Base-by-base conservation (phyloP, 768 basidiomycete genomes). In the Kwoniella botswanensis region DNA sequence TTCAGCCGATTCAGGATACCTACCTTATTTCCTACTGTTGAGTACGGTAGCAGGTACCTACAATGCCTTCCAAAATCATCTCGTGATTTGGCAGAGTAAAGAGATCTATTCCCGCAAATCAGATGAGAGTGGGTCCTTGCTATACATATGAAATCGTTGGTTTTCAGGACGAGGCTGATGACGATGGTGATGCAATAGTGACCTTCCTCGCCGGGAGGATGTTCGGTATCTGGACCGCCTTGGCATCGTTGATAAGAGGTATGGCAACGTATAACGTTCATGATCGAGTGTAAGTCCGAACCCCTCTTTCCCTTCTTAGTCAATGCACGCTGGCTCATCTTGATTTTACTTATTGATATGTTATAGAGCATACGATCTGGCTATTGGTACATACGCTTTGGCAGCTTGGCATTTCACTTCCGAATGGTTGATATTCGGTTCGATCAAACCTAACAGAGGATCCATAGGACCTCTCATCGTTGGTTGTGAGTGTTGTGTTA, bases 251-350 rank as follows among this genome's bases (percentile, higher is more conserved):
- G 57, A 89, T 98, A 60, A 90, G 96, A 44, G 85, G 87, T 59
- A 94, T 94, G 76, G 92, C 93, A 12, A 94, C 96, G 6, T 98
- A 94, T 84, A 87, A 98, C 81, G 92, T 98, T 74, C 85, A 90
- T 68, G 86, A 89, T 79, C 93, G 93, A 85, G 85, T 87, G 96
- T 95, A 80, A 74, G 90, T 85, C 12, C 61, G 18, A 26, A 57
- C 0, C n/a, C 13, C n/a, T 65, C n/a, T 17, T 24, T 42, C 60
- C 7, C 43, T 46, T 60, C 60, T 11, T 12, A 35, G 4, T 43
- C 24, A 17, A 29, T 41, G 22, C 9, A 26, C n/a, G 11, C 73
- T 41, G 3, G 9, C 53, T 70, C 29, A 35, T 52, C 15, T 63
- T 63, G 10, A 41, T 57, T 1, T 6, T 17, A n/a, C 1, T 29